Percentiles rank a stretch among this genome's conserved stretches.
Evolutionary conservation across 2,329 filamentous ascomycete genomes (phyloP).

Genomic region (Pleurostoma richardsiae): DNA sequence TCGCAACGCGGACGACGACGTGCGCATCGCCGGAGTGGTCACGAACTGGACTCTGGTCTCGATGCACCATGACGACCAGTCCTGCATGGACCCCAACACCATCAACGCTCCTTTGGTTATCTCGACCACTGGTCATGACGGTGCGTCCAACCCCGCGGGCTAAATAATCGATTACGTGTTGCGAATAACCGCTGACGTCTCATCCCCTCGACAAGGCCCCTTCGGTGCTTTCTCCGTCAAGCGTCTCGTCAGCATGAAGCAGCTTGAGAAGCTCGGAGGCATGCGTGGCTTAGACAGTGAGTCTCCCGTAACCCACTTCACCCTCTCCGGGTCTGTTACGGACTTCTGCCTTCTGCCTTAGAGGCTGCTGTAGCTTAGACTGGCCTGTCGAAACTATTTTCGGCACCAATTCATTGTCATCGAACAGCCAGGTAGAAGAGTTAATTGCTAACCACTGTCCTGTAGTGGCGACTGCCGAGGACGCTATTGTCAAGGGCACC

Average conservation of each 20-base stretch:
- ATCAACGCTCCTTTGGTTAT: constrained; percentile 89
- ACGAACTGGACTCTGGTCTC: constrained; percentile 94
- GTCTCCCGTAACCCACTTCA: no score
- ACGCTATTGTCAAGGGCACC: constrained; percentile 89
- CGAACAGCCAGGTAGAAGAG: no score
- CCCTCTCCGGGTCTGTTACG: no score
- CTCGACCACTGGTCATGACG: constrained; percentile 88
- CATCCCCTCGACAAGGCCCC: constrained; percentile 36
- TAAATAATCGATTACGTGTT: neutral
- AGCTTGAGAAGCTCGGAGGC: constrained; percentile 76
- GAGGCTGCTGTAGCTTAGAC: no score
- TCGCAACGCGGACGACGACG: constrained; percentile 40
- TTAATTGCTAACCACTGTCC: no score
- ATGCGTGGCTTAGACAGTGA: constrained; percentile 82
- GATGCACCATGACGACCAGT: constrained; percentile 84
- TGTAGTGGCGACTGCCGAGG: constrained; percentile 73
- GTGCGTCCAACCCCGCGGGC: constrained; percentile 15
- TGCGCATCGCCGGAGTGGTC: constrained; percentile 82
- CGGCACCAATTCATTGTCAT: no score
- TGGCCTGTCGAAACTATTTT: no score
- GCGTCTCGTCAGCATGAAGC: constrained; percentile 83
- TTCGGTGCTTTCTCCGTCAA: constrained; percentile 91
- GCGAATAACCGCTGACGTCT: no score
- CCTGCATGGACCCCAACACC: constrained; percentile 96
- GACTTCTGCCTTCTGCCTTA: no score